These are phyloP conservation scores for Proliferodiscus dingleyae DNA, from an alignment of 2,329 filamentous ascomycete genomes.

Conservation along the genomic window DNA sequence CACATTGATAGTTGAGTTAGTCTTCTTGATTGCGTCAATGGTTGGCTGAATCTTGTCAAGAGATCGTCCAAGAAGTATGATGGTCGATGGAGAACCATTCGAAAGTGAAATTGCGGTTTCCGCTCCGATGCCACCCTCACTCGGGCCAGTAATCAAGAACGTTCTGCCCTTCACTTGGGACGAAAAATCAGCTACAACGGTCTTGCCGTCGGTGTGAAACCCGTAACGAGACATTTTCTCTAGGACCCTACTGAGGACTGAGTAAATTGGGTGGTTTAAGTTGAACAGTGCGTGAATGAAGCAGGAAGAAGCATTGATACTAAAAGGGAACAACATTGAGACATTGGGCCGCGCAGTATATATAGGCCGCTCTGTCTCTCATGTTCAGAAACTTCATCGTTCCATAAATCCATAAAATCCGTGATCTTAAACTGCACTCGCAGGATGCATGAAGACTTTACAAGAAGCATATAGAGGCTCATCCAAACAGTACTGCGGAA, in stretches of 20 bases:
- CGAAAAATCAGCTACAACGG: constrained; percentile 13
- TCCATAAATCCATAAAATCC: too few species aligned
- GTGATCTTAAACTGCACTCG: too few species aligned
- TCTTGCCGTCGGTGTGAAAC: constrained; percentile 7
- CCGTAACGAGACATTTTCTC: constrained; percentile 10
- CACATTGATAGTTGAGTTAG: constrained; percentile 9
- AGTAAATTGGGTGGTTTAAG: too few species aligned
- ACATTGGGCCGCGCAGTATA: too few species aligned
- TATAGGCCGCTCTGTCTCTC: too few species aligned
- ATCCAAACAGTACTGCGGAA: too few species aligned
- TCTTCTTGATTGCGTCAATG: constrained; percentile 13
- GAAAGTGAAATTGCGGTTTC: constrained; percentile 22
- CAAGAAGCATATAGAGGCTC: too few species aligned
- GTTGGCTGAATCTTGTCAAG: constrained; percentile 18
- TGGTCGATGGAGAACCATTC: constrained; percentile 12
- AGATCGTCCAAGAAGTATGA: constrained; percentile 19
- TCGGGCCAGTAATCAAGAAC: constrained; percentile 19
- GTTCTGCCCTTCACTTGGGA: constrained; percentile 12
- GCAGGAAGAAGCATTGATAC: too few species aligned
- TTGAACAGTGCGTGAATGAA: too few species aligned
- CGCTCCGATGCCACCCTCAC: constrained; percentile 15
- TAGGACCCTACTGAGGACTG: neutral
- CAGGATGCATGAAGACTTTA: too few species aligned
- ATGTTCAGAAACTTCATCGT: too few species aligned
- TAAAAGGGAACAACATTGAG: too few species aligned